Base-by-base conservation (phyloP, 352 stramenopile species). In the Phytophthora agathidicida region DNA sequence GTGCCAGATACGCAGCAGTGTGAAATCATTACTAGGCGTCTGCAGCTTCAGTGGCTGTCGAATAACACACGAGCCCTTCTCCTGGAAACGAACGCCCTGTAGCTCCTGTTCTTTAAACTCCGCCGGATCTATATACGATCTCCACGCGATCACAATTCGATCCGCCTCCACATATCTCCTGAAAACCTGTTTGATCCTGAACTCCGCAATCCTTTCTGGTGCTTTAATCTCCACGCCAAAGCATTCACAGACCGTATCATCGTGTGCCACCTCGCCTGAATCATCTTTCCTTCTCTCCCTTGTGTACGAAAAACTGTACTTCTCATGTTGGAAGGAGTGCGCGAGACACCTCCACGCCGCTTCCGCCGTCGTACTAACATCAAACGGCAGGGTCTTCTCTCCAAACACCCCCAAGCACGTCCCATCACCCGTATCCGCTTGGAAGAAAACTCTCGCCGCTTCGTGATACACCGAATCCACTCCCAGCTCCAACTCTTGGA, bases 141-240 rank as follows among this genome's bases (percentile, higher is more conserved):
- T 73, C 78, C 78, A 91, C 22, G 77, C 73, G 28, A 91, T 80
- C 46, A 91, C 77, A n/a, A 85, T 62, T 23, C 75, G 74, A 58
- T 86, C 73, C 11, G 65, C 20, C 35, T 88, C 76, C n/a, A 81
- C 66, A 65, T 85, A 88, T 14, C 76, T 70, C 3, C 79, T 72
- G 28, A 88, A 71, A 37, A 91, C 67, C 42, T 89, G 78, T 35
- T 86, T 77, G 49, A 89, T 75, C 4, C 63, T 60, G 62, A 88
- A 89, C 20, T 85, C 60, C n/a, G 72, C 73, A 8, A 50, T 73
- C 14, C 58, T 80, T 26, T 74, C 59, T 10, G 83, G 77, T 5
- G 68, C 68, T 41, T 77, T 59, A 35, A 88, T 63, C 59, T 83
- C 73, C 1, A 91, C 58, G 19, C 73, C 74, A 61, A 88, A 83